Base-by-base conservation (phyloP, 768 basidiomycete genomes). In the Termitomyces sp. region DNA sequence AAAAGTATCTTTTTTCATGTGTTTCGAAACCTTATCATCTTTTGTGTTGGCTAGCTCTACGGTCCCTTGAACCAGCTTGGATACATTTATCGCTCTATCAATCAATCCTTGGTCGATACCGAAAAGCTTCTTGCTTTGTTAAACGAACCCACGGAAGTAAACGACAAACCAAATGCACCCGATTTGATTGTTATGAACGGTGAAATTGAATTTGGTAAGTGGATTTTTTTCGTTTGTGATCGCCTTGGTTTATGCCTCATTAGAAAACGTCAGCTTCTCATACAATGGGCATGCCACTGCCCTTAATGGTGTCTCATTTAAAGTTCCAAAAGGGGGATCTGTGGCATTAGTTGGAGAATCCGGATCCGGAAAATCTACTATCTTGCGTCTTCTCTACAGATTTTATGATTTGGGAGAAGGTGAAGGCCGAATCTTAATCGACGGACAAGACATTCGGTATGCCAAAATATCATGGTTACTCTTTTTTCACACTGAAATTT, bases 261-360 rank as follows among this genome's bases (percentile, higher is more conserved):
- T 58, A 92, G 89, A 92, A 28, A 85, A 96, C 64, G 95, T 96
- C 63, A 79, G 71, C 63, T 94, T 98, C 72, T 88, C 90, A 4
- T 96, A 97, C 70, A 89, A 91, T 63, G 79, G 79, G 4, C 81
- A 88, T 24, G 79, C 77, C 16, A 82, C 79, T 60, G 89, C 88
- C 0, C 77, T 98, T 16, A 80, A 85, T 59, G 83, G 83, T 32
- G 81, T 98, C 40, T 91, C 88, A 2, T 98, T 98, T 80, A 89
- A 83, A 64, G 87, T 98, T 20, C 90, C 90, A 0, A 91, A 88
- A 66, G 90, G 90, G 5, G 84, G 86, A 5, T 87, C 90, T 14
- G 94, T 97, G 20, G 96, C 95, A 0, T 80, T 98, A 22, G 92
- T 98, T 14, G 93, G 89, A 22, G 86, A 89, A 66, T 85, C 86